These are phyloP conservation scores for Agrocybe chaxingu DNA, from an alignment of 768 basidiomycete species.

Conservation along the genomic window DNA sequence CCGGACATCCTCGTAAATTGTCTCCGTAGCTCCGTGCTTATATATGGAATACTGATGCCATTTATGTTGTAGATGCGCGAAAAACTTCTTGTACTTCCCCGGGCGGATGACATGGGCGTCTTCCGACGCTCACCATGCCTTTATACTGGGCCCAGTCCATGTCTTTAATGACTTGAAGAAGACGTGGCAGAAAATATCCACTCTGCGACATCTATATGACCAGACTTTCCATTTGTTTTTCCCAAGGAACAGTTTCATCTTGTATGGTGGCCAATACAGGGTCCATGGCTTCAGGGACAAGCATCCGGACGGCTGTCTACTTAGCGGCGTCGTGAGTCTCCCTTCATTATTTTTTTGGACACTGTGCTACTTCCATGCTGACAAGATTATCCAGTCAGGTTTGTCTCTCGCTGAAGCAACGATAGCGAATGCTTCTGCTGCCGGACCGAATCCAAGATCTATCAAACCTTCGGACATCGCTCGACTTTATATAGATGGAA, in stretches of 20 bases:
- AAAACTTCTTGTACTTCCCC: slow-evolving; percentile 7
- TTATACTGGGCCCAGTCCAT: slow-evolving; percentile 4
- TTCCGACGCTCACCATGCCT: not conserved
- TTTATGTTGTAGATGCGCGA: not conserved
- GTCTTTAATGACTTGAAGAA: not conserved
- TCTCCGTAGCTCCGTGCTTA: not conserved
- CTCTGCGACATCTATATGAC: slow-evolving; percentile 3
- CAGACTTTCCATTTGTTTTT: slow-evolving; percentile 8
- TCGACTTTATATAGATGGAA: slow-evolving; percentile 1
- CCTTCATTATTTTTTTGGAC: no score
- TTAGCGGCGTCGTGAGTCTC: not conserved
- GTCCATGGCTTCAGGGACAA: not conserved
- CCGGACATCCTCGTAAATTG: not conserved
- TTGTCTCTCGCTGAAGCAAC: not conserved
- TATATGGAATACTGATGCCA: not conserved
- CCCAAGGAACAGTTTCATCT: not conserved
- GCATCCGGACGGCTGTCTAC: not conserved
- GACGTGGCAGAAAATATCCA: slow-evolving; percentile 1
- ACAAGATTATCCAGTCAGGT: not conserved
- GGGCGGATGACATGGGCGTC: not conserved
- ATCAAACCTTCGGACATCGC: not conserved
- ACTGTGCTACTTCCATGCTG: not conserved
- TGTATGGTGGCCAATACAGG: slow-evolving; percentile 7
- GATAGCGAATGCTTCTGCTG: not conserved
- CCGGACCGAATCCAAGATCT: no score